Base-by-base conservation (phyloP, 345 rosid species). In the Mercurialis annua region DNA sequence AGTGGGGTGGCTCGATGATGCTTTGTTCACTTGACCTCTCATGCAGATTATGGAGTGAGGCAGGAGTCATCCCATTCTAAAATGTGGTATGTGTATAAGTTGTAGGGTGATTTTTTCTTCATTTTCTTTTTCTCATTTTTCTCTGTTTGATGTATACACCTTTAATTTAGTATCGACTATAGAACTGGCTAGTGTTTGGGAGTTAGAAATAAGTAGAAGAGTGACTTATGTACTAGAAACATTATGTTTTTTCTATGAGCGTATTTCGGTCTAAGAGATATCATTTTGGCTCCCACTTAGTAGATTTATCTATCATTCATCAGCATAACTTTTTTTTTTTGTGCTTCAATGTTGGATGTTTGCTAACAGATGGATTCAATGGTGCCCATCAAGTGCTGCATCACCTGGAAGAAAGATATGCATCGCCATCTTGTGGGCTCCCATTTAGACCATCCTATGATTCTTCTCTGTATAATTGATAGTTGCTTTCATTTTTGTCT, bases 1-100 rank as follows among this genome's bases (percentile, higher is more conserved):
- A 57, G 57, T 54, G 33, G n/a, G 67, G 49, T 58, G 46, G n/a
- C 52, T 18, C 44, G 65, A 34, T 67, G 66, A 67, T 67, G 62
- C 58, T 11, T 59, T 67, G 24, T 71, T 55, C 58, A 34, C 52
- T 23, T 59, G 73, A 65, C 65, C 31, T 55, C 61, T 53, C 47
- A 7, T 12, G 67, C 71, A 62, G 54, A 50, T 50, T 58, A 14
- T 58, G 64, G 63, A 68, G 59, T 34, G 62, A 47, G 66, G 62
- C 70, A 38, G 63, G 52, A 52, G 47, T 47, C 64, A 51, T 58
- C 63, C n/a, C 68, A 43, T 36, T 68, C 49, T 58, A 42, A 59
- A 33, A 47, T 26, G 21, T 55, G 75, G 75, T 50, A 62, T 24
- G 71, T 53, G 64, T 44, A 38, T 12, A 52, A 58, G 34, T 51